Evolutionary conservation across 2,329 filamentous ascomycete species (phyloP).

Genomic region (Colletotrichum neosansevieriae): DNA sequence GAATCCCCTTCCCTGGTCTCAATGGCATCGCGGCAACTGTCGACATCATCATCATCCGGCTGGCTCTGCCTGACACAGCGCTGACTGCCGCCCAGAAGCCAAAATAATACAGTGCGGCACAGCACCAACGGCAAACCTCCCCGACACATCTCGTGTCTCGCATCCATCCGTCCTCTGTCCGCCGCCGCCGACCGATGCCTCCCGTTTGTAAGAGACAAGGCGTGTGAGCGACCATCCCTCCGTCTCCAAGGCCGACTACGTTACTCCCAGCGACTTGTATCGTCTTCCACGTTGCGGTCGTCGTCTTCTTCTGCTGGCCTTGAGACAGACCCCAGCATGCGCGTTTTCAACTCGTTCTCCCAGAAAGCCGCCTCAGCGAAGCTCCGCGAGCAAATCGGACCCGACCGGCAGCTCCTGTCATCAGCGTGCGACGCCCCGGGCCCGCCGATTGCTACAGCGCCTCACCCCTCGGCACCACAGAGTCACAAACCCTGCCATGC

Average conservation of each 20-base stretch:
- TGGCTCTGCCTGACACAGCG: slow-evolving; percentile 22
- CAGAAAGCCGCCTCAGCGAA: not conserved
- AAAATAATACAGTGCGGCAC: slow-evolving; percentile 27
- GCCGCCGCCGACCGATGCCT: slow-evolving; percentile 27
- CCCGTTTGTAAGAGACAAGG: slow-evolving; percentile 21
- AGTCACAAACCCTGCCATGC: slow-evolving; percentile 36
- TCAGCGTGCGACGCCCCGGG: slow-evolving; percentile 30
- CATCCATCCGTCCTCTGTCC: slow-evolving; percentile 37
- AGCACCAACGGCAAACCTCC: slow-evolving; percentile 9
- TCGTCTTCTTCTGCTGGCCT: not conserved
- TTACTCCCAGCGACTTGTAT: not conserved
- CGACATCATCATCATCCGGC: not conserved
- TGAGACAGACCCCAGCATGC: not conserved
- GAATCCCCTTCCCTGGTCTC: no score
- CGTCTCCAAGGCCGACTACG: not conserved
- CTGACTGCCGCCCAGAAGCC: slow-evolving; percentile 5
- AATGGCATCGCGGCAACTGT: not conserved
- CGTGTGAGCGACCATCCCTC: slow-evolving; percentile 10
- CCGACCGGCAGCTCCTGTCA: slow-evolving; percentile 30
- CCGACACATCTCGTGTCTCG: slow-evolving; percentile 38
- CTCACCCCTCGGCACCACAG: slow-evolving; percentile 32
- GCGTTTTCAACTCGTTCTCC: not conserved
- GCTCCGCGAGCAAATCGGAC: slow-evolving; percentile 17
- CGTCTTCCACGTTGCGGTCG: not conserved
- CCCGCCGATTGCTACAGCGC: slow-evolving; percentile 35